Base-by-base conservation (phyloP, 495 filamentous ascomycete genomes). In the Neurospora sublineolata region DNA sequence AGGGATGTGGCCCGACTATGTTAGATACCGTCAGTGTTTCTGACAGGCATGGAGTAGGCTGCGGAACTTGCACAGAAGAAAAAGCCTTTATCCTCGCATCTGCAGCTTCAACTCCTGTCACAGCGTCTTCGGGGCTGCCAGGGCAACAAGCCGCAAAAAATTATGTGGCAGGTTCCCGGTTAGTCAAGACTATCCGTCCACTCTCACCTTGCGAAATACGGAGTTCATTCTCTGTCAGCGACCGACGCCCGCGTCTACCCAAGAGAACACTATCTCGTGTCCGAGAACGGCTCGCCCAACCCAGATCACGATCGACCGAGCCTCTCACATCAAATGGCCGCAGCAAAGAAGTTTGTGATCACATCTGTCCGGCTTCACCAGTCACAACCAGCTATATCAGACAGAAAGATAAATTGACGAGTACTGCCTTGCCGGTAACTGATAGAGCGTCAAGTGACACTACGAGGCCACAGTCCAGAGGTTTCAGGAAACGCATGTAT, bases 231-330 rank as follows among this genome's bases (percentile, higher is more conserved):
- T 71, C 75, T 11, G 30, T 72, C 9, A 73, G 75, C 42, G 72
- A 67, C 3, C 70, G 71, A 14, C 72, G 72, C 0, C 52, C 74
- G 1, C 72, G 72, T 10, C 70, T 73, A 16, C 68, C 78, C 69
- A 73, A 71, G 27, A 78, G 73, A 44, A 74, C 74, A 1, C n/a
- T 79, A 27, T 76, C 78, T 8, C 71, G 77, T 27, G 58, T 79
- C 1, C 72, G 74, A 4, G 68, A 71, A 5, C 75, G 73, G 3
- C 70, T 76, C 18, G 71, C 44, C 4, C 76, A 76, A 40, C 68
- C 73, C 5, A 71, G 76, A 18, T 9, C 74, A 42, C 33, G 68
- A 30, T 64, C 68, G 1, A 27, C 38, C 23, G 72, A 71, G 23
- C 38, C 58, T 11, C 18, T 52, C 18, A 40, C 38, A 37, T 38